A percentile compares a stretch with the other conserved stretches of the same genome.
Evolutionary conservation across 192 early-diverging fungal species (phyloP).

Genomic region (Backusella psychrophila): DNA sequence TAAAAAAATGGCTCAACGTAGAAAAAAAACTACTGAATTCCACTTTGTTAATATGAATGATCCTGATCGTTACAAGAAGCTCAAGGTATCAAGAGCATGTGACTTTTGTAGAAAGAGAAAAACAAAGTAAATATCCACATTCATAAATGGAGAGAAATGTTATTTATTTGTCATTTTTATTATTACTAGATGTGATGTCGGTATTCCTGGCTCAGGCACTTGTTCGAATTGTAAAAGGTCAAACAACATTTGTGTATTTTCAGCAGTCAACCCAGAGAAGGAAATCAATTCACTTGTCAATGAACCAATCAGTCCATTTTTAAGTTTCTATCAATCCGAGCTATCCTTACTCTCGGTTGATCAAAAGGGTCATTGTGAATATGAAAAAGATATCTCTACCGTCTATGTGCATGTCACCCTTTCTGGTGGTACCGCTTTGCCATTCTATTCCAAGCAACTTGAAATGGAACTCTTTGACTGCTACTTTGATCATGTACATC

Average conservation of each 20-base stretch:
- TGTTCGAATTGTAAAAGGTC: constrained; percentile 17
- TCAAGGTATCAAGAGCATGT: constrained; percentile 31
- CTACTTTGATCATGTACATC: constrained; percentile 11
- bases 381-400: background rate
- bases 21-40: constrained; percentile 20
- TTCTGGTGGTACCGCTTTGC: background rate
- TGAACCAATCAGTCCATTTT: background rate
- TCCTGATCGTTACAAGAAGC: constrained; percentile 29
- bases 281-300: background rate
- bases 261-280: background rate
- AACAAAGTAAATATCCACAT: constrained; percentile 25
- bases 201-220: constrained; percentile 25
- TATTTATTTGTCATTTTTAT: too few relatives aligned
- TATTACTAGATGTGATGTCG: constrained; percentile 18
- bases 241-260: constrained; percentile 10
- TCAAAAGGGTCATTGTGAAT: background rate
- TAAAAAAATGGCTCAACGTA: constrained; percentile 8
- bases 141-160: background rate
- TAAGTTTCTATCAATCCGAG: background rate
- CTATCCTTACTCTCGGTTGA: background rate
- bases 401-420: background rate
- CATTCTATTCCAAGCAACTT: constrained; percentile 3
- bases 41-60: constrained; percentile 36
- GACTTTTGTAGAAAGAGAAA: constrained; percentile 31
- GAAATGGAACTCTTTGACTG: background rate